Evolutionary conservation across 768 basidiomycete genomes (phyloP), one percentile per base, ranked within the genome.

Genomic region (Boletus subcaerulescens): DNA sequence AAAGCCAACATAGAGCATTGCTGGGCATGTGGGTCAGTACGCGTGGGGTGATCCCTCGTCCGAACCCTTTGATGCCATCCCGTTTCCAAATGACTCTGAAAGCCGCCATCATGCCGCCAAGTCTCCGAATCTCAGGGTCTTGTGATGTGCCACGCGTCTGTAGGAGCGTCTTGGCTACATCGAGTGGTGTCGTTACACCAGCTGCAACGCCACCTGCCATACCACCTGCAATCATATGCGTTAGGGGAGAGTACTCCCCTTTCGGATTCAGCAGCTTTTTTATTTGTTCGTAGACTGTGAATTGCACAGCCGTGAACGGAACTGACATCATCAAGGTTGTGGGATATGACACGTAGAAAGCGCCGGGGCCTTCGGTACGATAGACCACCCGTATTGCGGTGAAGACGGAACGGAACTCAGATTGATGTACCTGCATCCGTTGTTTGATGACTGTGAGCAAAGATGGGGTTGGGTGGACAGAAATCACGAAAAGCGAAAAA

Each of bases 311-410:
- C 62, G 95, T 98, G 78, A 98, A 98, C 3, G 97, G 97, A 55
- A 99, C 90, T 43, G 92, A 87, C 80, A 99, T 98, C 60, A 84
- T 91, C 63, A 99, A 79, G 5, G 97, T 99, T 15, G 97, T 99
- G 20, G 97, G 97, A 73, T 99, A 99, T 5, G 97, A 99, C 55
- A 99, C 85, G 73, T 98, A 99, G 79, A 99, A 98, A 10, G 97
- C 97, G 36, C 74, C 64, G 44, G 97, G 69, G 38, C 97, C 97
- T 73, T 99, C 97, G 35, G 75, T 84, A 42, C 74, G 80, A 73
- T 93, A 93, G 48, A 99, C 89, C 13, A 86, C 85, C 22, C 81
- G 80, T 53, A 94, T 92, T 62, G 93, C 94, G n/a, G 84, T 81
- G 60, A 87, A 74, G 41, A 95, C 91, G 36, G 91, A 92, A 43